These are phyloP conservation scores for Sechiopsis laciniata DNA, from an alignment of 306 rosid genomes.

Conservation along the genomic window DNA sequence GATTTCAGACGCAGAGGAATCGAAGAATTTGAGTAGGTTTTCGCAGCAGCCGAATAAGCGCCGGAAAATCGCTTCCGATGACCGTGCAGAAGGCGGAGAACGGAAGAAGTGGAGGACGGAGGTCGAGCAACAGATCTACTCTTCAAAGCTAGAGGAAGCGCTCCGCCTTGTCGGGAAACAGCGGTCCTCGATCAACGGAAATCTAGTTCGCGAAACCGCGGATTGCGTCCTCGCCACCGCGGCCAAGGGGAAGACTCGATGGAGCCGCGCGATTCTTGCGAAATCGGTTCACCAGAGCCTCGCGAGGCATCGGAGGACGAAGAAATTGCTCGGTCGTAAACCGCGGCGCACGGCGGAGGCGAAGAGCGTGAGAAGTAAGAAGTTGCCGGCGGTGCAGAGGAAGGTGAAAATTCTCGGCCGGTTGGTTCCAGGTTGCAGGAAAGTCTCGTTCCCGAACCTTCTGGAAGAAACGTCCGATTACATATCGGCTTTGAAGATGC, in stretches of 20 bases:
- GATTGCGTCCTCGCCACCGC: conserved; percentile 63
- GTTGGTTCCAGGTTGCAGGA: conserved; percentile 86
- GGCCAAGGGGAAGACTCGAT: conserved; percentile 68
- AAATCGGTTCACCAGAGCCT: conserved; percentile 36
- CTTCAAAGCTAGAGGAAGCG: conserved; percentile 51
- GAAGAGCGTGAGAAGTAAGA: conserved; percentile 13
- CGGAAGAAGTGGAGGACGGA: conserved; percentile 60
- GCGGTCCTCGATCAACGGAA: conserved; percentile 19
- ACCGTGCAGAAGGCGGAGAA: neutral
- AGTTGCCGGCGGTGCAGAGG: conserved; percentile 46
- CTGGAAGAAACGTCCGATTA: conserved; percentile 83
- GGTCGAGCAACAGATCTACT: conserved; percentile 60
- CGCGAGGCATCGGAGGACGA: conserved; percentile 37
- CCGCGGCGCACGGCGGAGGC: conserved; percentile 32
- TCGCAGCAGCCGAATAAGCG: conserved; percentile 34
- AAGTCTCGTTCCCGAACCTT: conserved; percentile 64
- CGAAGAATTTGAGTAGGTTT: neutral
- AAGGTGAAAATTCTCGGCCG: conserved; percentile 58
- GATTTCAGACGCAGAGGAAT: neutral
- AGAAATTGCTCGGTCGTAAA: conserved; percentile 26
- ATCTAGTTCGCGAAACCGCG: conserved; percentile 48
- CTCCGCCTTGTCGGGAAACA: conserved; percentile 30
- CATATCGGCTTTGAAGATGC: conserved; percentile 88
- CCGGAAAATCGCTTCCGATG: conserved; percentile 31
- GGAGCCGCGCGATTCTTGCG: conserved; percentile 82